Evolutionary conservation across 108 stramenopile species (phyloP).

Genomic region (Nitzschia palea): DNA sequence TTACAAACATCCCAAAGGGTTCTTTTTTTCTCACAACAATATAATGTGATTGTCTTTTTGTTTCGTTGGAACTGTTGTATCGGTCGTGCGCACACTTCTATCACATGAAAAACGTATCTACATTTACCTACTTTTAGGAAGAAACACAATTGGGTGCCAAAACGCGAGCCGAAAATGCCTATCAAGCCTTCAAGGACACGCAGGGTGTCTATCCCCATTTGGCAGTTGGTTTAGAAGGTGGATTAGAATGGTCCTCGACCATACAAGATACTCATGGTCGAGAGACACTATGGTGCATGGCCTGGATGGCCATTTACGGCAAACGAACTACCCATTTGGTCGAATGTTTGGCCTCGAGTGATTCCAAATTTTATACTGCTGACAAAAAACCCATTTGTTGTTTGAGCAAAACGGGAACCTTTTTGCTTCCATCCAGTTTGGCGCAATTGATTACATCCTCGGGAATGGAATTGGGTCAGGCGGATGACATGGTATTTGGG

Average conservation of each 20-base stretch:
- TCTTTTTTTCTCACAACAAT: too few relatives aligned
- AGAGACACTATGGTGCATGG: conserved; percentile 80
- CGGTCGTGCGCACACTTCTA: too few relatives aligned
- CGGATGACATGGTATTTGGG: conserved; percentile 82
- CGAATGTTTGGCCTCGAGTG: conserved; percentile 26
- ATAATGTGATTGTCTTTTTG: too few relatives aligned
- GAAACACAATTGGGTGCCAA: conserved; percentile 83
- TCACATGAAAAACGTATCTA: too few relatives aligned
- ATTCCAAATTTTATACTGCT: conserved; percentile 13
- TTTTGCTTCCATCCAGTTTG: conserved; percentile 74
- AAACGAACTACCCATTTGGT: conserved; percentile 27
- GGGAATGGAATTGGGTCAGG: conserved; percentile 91
- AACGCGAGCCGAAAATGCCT: conserved; percentile 77
- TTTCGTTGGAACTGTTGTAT: too few relatives aligned
- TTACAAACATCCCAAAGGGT: too few relatives aligned
- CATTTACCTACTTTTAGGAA: too few relatives aligned
- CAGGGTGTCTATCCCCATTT: conserved; percentile 51
- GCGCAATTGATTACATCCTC: conserved; percentile 54
- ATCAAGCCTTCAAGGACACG: conserved; percentile 35
- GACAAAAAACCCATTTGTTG: conserved; percentile 28
- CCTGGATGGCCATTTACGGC: conserved; percentile 91
- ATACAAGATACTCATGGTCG: conserved; percentile 6
- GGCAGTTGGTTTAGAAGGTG: conserved; percentile 92
- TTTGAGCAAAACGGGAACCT: conserved; percentile 77
- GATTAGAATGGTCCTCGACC: conserved; percentile 63